Conservation (phyloP, 495 filamentous ascomycete species). For the Tuber microsphaerosporum region DNA sequence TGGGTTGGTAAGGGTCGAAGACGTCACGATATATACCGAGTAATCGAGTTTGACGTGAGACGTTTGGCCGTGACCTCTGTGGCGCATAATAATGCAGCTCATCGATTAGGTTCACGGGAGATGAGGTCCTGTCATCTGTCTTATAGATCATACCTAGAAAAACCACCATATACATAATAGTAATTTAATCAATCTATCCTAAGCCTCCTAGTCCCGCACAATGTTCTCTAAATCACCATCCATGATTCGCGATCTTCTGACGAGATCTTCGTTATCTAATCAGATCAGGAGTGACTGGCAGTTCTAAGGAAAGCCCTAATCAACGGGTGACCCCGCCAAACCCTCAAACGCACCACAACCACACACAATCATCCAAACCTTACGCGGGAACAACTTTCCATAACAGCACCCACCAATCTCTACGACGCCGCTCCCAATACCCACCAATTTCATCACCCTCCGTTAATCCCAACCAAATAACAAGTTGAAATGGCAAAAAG, state of each 20-base stretch:
- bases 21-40: constrained; percentile 49
- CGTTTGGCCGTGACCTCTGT: not conserved
- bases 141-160: not conserved
- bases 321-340: not conserved
- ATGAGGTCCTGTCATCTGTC: not conserved
- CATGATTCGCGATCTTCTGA: not conserved
- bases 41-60: not conserved
- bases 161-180: not conserved
- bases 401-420: not conserved
- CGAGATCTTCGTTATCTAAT: not conserved
- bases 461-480: not conserved
- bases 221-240: not conserved
- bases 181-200: not conserved
- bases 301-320: not conserved
- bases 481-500: not conserved
- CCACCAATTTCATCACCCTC: not conserved
- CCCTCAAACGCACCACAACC: constrained; percentile 2
- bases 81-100: not conserved
- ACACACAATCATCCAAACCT: not conserved
- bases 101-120: not conserved
- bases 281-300: not conserved
- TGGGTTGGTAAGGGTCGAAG: constrained; percentile 62
- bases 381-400: not conserved
- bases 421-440: not conserved
- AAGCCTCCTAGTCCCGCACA: not conserved